Percentiles rank a stretch among this genome's conserved stretches.
phyloP scores from a whole-genome alignment of 2,329 filamentous ascomycete genomes.

The Cercospora citrullina region DNA sequence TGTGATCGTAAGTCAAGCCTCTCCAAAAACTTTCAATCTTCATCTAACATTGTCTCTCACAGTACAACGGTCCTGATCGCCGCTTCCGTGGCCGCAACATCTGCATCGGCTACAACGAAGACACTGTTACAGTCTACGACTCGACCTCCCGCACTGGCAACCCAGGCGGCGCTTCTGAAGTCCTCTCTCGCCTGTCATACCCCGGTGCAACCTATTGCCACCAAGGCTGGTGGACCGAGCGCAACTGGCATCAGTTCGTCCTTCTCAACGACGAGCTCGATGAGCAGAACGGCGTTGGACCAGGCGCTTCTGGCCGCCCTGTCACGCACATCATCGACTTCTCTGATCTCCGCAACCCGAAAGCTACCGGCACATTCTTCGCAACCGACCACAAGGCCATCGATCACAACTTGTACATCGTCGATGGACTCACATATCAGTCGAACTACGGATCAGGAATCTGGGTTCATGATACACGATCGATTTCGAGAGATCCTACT shows the following conservation, averaged over 20 bases:
- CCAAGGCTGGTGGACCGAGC: neutral
- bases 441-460: constrained; percentile 41
- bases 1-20: constrained; percentile 37
- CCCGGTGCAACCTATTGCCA: neutral
- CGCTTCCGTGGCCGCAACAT: constrained; percentile 50
- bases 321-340: constrained; percentile 12
- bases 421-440: constrained; percentile 40
- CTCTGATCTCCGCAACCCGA: constrained; percentile 36
- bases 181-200: neutral
- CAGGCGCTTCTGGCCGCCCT: neutral
- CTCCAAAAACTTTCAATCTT: no score
- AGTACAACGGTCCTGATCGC: constrained; percentile 49
- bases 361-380: constrained; percentile 40
- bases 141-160: constrained; percentile 37
- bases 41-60: neutral
- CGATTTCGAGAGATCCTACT: constrained; percentile 45
- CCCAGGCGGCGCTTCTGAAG: constrained; percentile 11
- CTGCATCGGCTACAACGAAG: constrained; percentile 54
- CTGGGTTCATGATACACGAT: constrained; percentile 39
- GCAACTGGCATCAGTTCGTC: neutral
- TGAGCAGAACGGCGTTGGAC: neutral
- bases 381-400: constrained; percentile 34
- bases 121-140: constrained; percentile 45
- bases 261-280: constrained; percentile 2
- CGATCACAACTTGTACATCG: constrained; percentile 45